Evolutionary conservation across 2,329 filamentous ascomycete genomes (phyloP).

Genomic region (Didymella pinodella): DNA sequence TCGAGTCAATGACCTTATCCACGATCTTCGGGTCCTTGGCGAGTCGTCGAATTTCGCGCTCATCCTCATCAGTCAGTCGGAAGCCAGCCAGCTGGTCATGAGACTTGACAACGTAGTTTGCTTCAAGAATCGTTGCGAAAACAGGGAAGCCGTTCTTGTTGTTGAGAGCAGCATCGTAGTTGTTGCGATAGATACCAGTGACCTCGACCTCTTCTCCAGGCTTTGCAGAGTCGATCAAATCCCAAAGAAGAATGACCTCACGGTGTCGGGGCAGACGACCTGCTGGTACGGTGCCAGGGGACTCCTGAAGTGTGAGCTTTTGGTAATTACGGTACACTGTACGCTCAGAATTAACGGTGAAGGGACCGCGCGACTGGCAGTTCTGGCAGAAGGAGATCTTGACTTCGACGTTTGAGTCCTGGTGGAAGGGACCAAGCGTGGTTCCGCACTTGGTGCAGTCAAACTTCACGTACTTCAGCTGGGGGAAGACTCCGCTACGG

Average conservation of each 20-base stretch:
- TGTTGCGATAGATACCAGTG: conserved; percentile 96
- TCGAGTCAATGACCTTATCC: conserved; percentile 90
- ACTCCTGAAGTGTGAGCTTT: conserved; percentile 95
- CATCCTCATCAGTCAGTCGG: conserved; percentile 92
- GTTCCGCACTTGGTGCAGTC: conserved; percentile 93
- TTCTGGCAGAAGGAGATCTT: conserved; percentile 96
- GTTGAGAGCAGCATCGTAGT: conserved; percentile 96
- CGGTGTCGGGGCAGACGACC: conserved; percentile 91
- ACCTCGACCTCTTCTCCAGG: conserved; percentile 98
- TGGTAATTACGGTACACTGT: conserved; percentile 99
- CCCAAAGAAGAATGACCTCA: conserved; percentile 95
- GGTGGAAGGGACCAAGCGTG: conserved; percentile 93
- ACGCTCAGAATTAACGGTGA: conserved; percentile 95
- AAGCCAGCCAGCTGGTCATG: conserved; percentile 98
- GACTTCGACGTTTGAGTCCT: conserved; percentile 95
- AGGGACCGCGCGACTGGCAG: conserved; percentile 93
- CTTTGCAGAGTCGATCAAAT: conserved; percentile 95
- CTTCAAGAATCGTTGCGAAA: conserved; percentile 96
- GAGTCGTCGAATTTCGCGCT: conserved; percentile 87
- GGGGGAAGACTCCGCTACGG: conserved; percentile 93
- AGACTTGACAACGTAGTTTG: conserved; percentile 95
- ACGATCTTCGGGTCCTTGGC: conserved; percentile 89
- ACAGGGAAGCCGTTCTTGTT: conserved; percentile 99
- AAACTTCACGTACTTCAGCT: conserved; percentile 98
- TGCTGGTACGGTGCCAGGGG: conserved; percentile 93